Percentiles rank a stretch among this genome's conserved stretches.
phyloP scores from a whole-genome alignment of 768 basidiomycete genomes.

The Termitomyces sp. region DNA sequence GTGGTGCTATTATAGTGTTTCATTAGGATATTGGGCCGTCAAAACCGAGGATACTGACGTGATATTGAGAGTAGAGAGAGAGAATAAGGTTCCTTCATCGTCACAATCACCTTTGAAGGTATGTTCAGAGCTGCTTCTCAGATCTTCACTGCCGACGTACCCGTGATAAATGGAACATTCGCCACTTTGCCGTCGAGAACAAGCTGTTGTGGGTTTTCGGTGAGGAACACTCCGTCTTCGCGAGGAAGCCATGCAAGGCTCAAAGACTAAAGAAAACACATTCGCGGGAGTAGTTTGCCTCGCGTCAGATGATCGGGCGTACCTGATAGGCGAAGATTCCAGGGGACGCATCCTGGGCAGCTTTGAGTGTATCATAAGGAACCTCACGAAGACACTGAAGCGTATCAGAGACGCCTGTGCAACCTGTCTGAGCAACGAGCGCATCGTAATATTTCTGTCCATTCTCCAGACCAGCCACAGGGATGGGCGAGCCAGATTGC shows the following conservation, averaged over 20 bases:
- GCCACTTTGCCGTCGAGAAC: slow-evolving; percentile 38
- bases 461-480: slow-evolving; percentile 36
- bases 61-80: slow-evolving; percentile 39
- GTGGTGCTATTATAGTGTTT: slow-evolving; percentile 13
- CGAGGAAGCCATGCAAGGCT: slow-evolving; percentile 43
- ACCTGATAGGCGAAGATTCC: slow-evolving; percentile 39
- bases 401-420: slow-evolving; percentile 32
- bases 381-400: slow-evolving; percentile 38
- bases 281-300: not conserved
- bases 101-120: slow-evolving; percentile 39
- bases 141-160: slow-evolving; percentile 14
- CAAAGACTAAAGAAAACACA: slow-evolving; percentile 31
- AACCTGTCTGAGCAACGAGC: slow-evolving; percentile 35
- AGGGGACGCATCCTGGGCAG: slow-evolving; percentile 37
- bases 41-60: slow-evolving; percentile 28
- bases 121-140: not conserved
- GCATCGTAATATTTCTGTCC: slow-evolving; percentile 43
- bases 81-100: slow-evolving; percentile 55
- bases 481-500: slow-evolving; percentile 44
- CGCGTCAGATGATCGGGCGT: not conserved
- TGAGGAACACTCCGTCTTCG: slow-evolving; percentile 44
- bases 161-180: slow-evolving; percentile 43
- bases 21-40: not conserved
- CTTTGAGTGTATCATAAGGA: slow-evolving; percentile 30
- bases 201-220: slow-evolving; percentile 34